phyloP scores from a whole-genome alignment of 2,329 filamentous ascomycete genomes.

The Graphiopsis chlorocephala region DNA sequence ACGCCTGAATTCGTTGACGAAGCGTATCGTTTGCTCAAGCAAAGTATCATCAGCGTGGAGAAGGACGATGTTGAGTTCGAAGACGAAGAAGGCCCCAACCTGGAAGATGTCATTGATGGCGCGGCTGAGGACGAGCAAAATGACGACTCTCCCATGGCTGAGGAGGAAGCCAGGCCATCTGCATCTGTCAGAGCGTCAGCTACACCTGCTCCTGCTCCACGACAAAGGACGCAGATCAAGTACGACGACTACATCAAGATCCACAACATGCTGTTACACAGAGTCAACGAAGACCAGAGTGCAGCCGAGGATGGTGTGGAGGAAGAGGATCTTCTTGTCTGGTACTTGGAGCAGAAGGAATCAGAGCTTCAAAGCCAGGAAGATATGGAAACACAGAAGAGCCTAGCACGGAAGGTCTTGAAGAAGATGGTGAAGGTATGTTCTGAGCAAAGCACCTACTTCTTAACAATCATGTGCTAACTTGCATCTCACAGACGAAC shows the following conservation, averaged over 20 bases:
- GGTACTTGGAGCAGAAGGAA: slow-evolving; percentile 92
- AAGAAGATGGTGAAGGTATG: slow-evolving; percentile 94
- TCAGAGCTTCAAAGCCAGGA: slow-evolving; percentile 76
- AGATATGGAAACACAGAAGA: slow-evolving; percentile 72
- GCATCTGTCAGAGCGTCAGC: slow-evolving; percentile 43
- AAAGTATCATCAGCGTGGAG: slow-evolving; percentile 96
- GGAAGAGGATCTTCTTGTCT: slow-evolving; percentile 74
- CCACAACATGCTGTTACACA: slow-evolving; percentile 78
- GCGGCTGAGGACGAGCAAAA: slow-evolving; percentile 34
- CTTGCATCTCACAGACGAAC: slow-evolving; percentile 48
- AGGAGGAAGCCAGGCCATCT: slow-evolving; percentile 32
- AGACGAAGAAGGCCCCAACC: slow-evolving; percentile 58
- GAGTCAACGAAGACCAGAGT: slow-evolving; percentile 78
- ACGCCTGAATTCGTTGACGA: slow-evolving; percentile 82
- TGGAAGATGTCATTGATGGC: slow-evolving; percentile 52
- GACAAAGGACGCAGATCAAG: slow-evolving; percentile 79
- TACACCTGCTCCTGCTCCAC: slow-evolving; percentile 40
- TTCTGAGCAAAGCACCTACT: slow-evolving; percentile 17
- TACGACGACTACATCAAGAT: slow-evolving; percentile 94
- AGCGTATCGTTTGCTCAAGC: slow-evolving; percentile 83
- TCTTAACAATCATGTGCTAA: neutral
- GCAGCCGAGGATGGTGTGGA: slow-evolving; percentile 77
- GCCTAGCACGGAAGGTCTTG: slow-evolving; percentile 76
- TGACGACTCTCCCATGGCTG: slow-evolving; percentile 54
- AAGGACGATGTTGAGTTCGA: slow-evolving; percentile 96